Percentiles rank a stretch among this genome's conserved stretches.
Evolutionary conservation across 345 rosid species (phyloP).

Genomic region (Rhodamnia argentea): DNA sequence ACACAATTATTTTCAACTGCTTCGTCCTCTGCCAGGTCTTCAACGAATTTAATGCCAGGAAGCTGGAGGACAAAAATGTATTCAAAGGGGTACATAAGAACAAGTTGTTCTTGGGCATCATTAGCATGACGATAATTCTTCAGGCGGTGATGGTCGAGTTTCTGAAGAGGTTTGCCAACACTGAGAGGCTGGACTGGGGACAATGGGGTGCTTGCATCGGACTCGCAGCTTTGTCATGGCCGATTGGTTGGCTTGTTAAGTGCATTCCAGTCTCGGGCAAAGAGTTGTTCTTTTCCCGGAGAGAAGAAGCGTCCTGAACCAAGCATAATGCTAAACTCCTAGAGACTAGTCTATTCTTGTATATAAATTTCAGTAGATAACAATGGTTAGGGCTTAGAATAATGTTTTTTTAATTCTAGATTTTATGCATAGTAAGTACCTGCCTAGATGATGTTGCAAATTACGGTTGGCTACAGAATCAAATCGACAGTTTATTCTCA

Average conservation of each 20-base stretch:
- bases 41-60: slow-evolving; percentile 75
- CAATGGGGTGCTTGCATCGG: slow-evolving; percentile 62
- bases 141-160: slow-evolving; percentile 73
- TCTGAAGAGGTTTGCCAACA: slow-evolving; percentile 57
- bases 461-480: not conserved
- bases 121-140: slow-evolving; percentile 38
- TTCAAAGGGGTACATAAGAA: slow-evolving; percentile 57
- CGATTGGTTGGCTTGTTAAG: slow-evolving; percentile 57
- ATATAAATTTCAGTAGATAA: not conserved
- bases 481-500: not conserved
- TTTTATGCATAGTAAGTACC: not conserved
- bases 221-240: slow-evolving; percentile 58
- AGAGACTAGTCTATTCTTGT: not conserved
- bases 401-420: not conserved
- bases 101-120: slow-evolving; percentile 49
- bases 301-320: not conserved
- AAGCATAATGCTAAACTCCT: not conserved
- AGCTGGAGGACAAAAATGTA: slow-evolving; percentile 66
- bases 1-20: slow-evolving; percentile 59
- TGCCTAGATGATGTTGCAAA: not conserved
- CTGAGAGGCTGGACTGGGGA: slow-evolving; percentile 57
- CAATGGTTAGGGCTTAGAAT: not conserved
- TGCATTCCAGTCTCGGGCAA: slow-evolving; percentile 39
- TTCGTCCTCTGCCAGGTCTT: slow-evolving; percentile 73
- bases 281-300: not conserved